Conservation (phyloP, 2,329 filamentous ascomycete genomes). For the Golovinomyces cichoracearum region DNA sequence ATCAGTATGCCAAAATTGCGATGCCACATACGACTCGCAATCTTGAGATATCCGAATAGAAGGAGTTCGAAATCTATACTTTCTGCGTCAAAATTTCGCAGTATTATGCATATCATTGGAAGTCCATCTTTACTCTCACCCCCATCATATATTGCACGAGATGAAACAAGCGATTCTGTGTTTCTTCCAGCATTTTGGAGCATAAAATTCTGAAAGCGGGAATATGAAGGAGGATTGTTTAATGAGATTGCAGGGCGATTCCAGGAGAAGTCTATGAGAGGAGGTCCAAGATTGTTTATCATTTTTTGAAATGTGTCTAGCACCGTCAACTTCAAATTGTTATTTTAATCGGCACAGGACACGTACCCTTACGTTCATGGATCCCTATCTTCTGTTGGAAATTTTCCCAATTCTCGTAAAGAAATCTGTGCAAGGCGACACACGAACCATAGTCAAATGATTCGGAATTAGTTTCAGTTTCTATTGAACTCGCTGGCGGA, state of each 20-base stretch:
- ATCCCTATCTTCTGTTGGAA: slow-evolving; percentile 37
- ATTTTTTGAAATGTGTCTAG: slow-evolving; percentile 33
- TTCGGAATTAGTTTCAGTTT: slow-evolving; percentile 21
- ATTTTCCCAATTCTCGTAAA: slow-evolving; percentile 48
- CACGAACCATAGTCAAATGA: slow-evolving; percentile 46
- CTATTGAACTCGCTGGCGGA: slow-evolving; percentile 21
- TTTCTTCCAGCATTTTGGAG: slow-evolving; percentile 39
- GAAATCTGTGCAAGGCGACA: slow-evolving; percentile 38
- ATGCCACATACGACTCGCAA: slow-evolving; percentile 44
- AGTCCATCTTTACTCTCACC: slow-evolving; percentile 46
- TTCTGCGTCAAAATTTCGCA: slow-evolving; percentile 40
- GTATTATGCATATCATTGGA: slow-evolving; percentile 41
- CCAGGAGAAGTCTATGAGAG: slow-evolving; percentile 42
- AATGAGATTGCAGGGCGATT: slow-evolving; percentile 38
- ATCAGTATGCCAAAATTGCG: slow-evolving; percentile 40
- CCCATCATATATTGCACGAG: slow-evolving; percentile 41
- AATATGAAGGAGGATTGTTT: slow-evolving; percentile 38
- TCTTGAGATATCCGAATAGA: slow-evolving; percentile 43
- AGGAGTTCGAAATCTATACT: slow-evolving; percentile 39
- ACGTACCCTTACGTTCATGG: slow-evolving; percentile 30
- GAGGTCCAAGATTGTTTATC: slow-evolving; percentile 39
- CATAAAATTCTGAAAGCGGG: slow-evolving; percentile 48
- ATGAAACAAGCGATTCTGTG: slow-evolving; percentile 36
- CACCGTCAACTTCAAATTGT: slow-evolving; percentile 27
- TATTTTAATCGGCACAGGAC: slow-evolving; percentile 27